These are phyloP conservation scores for Arachis stenosperma DNA, from an alignment of 306 rosid genomes.

Conservation along the genomic window DNA sequence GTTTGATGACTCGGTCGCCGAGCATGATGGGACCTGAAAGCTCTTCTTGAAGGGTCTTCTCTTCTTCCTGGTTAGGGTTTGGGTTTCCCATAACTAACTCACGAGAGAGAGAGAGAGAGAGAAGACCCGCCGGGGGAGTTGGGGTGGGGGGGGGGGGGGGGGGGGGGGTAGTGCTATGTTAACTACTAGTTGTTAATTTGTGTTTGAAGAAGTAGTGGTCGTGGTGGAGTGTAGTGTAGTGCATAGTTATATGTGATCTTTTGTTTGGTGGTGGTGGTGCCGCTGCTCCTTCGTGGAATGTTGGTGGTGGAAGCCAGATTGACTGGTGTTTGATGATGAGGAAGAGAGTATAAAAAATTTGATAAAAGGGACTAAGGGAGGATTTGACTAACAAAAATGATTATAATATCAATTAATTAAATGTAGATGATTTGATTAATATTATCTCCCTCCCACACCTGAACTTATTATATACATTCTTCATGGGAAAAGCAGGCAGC, in stretches of 20 bases:
- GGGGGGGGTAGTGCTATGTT: too few species aligned
- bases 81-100: slow-evolving; percentile 41
- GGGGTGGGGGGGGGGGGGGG: too few species aligned
- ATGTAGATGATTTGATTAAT: too few species aligned
- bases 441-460: too few species aligned
- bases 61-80: slow-evolving; percentile 34
- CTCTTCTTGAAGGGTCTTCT: slow-evolving; percentile 60
- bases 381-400: too few species aligned
- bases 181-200: neutral
- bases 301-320: neutral
- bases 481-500: too few species aligned
- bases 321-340: neutral
- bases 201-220: neutral
- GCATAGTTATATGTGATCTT: neutral
- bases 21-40: slow-evolving; percentile 63
- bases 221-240: neutral
- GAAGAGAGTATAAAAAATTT: neutral
- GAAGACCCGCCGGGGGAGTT: too few species aligned
- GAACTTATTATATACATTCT: too few species aligned
- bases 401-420: too few species aligned
- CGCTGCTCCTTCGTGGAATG: neutral
- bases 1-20: slow-evolving; percentile 66
- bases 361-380: neutral
- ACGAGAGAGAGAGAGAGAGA: neutral
- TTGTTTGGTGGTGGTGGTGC: neutral